Conservation (phyloP, 2,329 filamentous ascomycete species). For the Mycosphaerella sp. region DNA sequence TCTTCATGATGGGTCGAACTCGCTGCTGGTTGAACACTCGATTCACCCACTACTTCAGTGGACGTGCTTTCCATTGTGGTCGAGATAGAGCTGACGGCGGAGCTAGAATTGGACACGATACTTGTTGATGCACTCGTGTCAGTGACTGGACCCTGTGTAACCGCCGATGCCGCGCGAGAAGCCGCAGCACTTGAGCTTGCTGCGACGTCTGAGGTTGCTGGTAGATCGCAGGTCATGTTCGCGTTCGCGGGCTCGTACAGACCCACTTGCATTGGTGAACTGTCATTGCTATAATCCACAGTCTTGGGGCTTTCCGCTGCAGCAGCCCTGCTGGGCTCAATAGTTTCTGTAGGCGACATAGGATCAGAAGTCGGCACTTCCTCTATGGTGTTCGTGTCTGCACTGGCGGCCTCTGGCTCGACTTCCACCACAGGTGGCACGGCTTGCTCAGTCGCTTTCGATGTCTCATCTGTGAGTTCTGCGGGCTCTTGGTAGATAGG, state of each 20-base stretch:
- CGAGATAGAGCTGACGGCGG: background rate
- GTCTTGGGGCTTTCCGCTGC: background rate
- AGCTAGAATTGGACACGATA: background rate
- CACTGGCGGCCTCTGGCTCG: background rate
- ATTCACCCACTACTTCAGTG: background rate
- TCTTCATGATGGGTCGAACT: background rate
- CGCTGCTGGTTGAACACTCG: background rate
- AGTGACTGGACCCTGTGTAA: background rate
- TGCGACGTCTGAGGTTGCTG: background rate
- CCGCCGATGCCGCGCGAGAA: background rate
- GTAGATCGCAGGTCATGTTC: conserved; percentile 16
- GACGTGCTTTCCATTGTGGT: background rate
- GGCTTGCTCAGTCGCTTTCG: conserved; percentile 8
- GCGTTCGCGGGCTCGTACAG: conserved; percentile 14
- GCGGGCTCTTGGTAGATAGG: conserved; percentile 14
- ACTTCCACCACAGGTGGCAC: conserved; percentile 8
- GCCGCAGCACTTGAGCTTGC: background rate
- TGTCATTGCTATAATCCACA: conserved; percentile 8
- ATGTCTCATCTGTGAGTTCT: conserved; percentile 12
- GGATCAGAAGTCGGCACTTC: background rate
- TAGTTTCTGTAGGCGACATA: background rate
- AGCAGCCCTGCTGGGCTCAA: background rate
- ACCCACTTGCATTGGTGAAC: conserved; percentile 9
- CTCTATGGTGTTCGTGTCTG: background rate
- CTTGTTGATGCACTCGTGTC: background rate